Percentiles rank a stretch among this genome's conserved stretches.
Evolutionary conservation across 2,329 filamentous ascomycete species (phyloP).

Genomic region (Ascochyta fabae): DNA sequence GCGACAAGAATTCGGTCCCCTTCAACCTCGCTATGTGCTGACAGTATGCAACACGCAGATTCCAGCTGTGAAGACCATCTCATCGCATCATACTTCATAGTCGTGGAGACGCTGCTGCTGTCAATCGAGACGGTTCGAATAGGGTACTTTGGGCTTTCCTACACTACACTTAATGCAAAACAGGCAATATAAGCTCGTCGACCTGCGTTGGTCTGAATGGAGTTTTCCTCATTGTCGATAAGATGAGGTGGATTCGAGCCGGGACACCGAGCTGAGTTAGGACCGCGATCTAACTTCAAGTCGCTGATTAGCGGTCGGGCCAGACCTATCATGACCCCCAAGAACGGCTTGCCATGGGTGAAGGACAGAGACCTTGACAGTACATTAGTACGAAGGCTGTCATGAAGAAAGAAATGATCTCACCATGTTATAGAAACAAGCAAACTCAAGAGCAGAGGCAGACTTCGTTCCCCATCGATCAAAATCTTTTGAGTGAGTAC

Average conservation of each 20-base stretch:
- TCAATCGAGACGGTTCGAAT: not conserved
- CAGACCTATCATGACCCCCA: slow-evolving; percentile 24
- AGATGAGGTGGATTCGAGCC: slow-evolving; percentile 14
- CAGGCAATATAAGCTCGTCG: slow-evolving; percentile 57
- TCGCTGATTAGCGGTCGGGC: slow-evolving; percentile 28
- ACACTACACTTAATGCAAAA: slow-evolving; percentile 55
- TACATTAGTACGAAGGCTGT: not conserved
- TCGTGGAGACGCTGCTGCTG: slow-evolving; percentile 26
- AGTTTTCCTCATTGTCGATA: slow-evolving; percentile 4
- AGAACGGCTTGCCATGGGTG: slow-evolving; percentile 23
- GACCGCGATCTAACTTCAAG: slow-evolving; percentile 27
- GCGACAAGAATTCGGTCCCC: slow-evolving; percentile 59
- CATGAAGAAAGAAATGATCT: not conserved
- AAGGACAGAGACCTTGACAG: slow-evolving; percentile 25
- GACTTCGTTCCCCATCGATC: slow-evolving; percentile 30
- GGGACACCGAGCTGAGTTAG: slow-evolving; percentile 6
- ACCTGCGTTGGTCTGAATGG: slow-evolving; percentile 55
- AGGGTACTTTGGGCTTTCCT: slow-evolving; percentile 7
- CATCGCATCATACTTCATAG: slow-evolving; percentile 53
- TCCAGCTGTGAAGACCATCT: slow-evolving; percentile 67
- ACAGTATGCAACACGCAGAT: slow-evolving; percentile 54
- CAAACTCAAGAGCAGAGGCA: slow-evolving; percentile 31
- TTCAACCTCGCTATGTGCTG: slow-evolving; percentile 50
- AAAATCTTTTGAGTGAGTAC: slow-evolving; percentile 27
- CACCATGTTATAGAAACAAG: slow-evolving; percentile 32